Evolutionary conservation across 192 early-diverging fungal species (phyloP).

Genomic region (Phlyctochytrium bullatum): DNA sequence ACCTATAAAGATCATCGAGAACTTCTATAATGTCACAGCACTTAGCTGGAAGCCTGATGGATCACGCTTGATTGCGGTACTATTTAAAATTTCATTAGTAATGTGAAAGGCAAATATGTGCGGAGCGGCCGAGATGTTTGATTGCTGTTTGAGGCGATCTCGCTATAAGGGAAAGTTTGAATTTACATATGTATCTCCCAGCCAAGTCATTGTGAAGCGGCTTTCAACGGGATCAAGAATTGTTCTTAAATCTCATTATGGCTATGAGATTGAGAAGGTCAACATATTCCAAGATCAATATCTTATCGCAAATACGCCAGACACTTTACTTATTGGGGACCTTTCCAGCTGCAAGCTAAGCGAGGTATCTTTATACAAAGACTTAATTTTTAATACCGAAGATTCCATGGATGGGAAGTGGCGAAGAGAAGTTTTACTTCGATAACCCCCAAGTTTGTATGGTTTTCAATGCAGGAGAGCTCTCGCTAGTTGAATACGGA

Average conservation of each 20-base stretch:
- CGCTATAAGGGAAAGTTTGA: conserved; percentile 71
- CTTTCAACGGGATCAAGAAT: conserved; percentile 64
- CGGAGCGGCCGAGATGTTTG: conserved; percentile 61
- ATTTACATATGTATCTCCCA: conserved; percentile 64
- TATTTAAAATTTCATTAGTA: background rate
- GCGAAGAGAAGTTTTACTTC: conserved; percentile 61
- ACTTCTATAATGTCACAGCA: conserved; percentile 57
- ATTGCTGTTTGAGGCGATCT: conserved; percentile 61
- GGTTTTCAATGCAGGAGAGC: conserved; percentile 67
- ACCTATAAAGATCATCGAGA: conserved; percentile 52
- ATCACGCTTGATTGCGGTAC: conserved; percentile 53
- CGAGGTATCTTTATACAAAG: conserved; percentile 36
- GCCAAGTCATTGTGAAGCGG: conserved; percentile 67
- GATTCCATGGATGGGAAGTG: conserved; percentile 59
- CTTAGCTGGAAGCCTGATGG: conserved; percentile 66
- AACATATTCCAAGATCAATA: conserved; percentile 71
- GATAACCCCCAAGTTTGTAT: conserved; percentile 62
- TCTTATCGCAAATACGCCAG: conserved; percentile 60
- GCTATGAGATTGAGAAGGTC: conserved; percentile 65
- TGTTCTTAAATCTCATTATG: conserved; percentile 65
- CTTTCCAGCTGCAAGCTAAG: conserved; percentile 60
- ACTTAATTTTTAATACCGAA: conserved; percentile 22
- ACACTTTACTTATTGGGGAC: conserved; percentile 65
- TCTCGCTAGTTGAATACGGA: conserved; percentile 64
- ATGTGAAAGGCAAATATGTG: conserved; percentile 48